Percentiles rank a stretch among this genome's conserved stretches.
These are phyloP conservation scores for Poa annua DNA, from an alignment of 176 grass and related monocot genomes.

Conservation along the genomic window DNA sequence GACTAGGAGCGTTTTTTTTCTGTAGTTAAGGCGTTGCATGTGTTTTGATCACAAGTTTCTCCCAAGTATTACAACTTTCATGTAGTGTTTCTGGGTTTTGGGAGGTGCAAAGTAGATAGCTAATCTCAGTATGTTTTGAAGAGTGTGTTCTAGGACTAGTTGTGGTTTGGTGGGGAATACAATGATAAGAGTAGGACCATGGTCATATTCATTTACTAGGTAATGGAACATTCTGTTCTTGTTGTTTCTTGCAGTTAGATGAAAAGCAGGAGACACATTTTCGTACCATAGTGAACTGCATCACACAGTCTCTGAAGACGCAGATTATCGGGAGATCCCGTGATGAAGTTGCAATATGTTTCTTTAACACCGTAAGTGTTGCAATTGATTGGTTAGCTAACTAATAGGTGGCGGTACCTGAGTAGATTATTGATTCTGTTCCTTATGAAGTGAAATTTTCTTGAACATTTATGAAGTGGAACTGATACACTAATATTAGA, in stretches of 20 bases:
- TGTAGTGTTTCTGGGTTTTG: neutral
- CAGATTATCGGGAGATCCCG: conserved; percentile 87
- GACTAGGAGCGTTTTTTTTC: neutral
- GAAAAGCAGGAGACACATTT: conserved; percentile 76
- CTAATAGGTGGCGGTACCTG: neutral
- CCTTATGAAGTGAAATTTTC: neutral
- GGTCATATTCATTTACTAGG: conserved; percentile 2
- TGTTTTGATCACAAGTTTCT: neutral
- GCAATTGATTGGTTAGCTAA: neutral
- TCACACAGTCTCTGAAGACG: conserved; percentile 65
- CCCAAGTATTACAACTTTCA: neutral
- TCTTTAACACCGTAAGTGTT: conserved; percentile 86
- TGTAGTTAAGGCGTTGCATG: neutral
- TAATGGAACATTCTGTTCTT: conserved; percentile 24
- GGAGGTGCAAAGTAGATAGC: neutral
- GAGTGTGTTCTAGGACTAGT: neutral
- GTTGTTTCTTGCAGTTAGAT: conserved; percentile 44
- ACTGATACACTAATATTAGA: neutral
- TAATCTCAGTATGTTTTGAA: neutral
- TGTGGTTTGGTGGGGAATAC: neutral
- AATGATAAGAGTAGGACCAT: neutral
- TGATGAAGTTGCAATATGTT: conserved; percentile 92
- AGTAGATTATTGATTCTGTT: neutral
- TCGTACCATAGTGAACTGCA: conserved; percentile 68
- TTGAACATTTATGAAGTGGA: neutral